phyloP scores from a whole-genome alignment of 805 yeast genomes.

The Monosporozyma siamensis region DNA sequence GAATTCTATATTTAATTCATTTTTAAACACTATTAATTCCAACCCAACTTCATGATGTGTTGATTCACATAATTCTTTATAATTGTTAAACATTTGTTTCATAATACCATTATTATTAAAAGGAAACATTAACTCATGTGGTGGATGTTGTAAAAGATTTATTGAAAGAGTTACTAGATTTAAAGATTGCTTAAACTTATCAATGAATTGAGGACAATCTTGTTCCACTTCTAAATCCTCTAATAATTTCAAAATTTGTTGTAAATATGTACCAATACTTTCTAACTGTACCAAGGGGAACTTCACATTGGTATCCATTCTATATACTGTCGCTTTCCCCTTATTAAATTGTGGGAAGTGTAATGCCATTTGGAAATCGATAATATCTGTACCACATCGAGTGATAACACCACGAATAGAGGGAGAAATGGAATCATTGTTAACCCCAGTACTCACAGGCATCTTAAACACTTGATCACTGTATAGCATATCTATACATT shows the following conservation, averaged over 20 bases:
- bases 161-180: slow-evolving; percentile 18
- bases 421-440: slow-evolving; percentile 5
- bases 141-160: slow-evolving; percentile 39
- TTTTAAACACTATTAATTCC: slow-evolving; percentile 51
- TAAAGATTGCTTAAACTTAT: slow-evolving; percentile 15
- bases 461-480: slow-evolving; percentile 40
- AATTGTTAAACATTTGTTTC: slow-evolving; percentile 39
- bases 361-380: slow-evolving; percentile 37
- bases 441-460: slow-evolving; percentile 34
- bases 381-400: slow-evolving; percentile 44
- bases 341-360: slow-evolving; percentile 33
- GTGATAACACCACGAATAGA: slow-evolving; percentile 50
- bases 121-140: slow-evolving; percentile 51
- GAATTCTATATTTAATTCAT: slow-evolving; percentile 54
- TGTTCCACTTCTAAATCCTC: slow-evolving; percentile 36
- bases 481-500: slow-evolving; percentile 34
- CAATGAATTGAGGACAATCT: slow-evolving; percentile 26
- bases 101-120: slow-evolving; percentile 36
- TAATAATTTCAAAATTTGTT: slow-evolving; percentile 12
- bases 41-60: slow-evolving; percentile 36
- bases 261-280: slow-evolving; percentile 25
- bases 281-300: slow-evolving; percentile 36
- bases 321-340: slow-evolving; percentile 33
- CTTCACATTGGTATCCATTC: slow-evolving; percentile 31
- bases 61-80: slow-evolving; percentile 20